Percentiles rank a stretch among this genome's conserved stretches.
Evolutionary conservation across 768 basidiomycete genomes (phyloP).

Genomic region (Mycena venus): DNA sequence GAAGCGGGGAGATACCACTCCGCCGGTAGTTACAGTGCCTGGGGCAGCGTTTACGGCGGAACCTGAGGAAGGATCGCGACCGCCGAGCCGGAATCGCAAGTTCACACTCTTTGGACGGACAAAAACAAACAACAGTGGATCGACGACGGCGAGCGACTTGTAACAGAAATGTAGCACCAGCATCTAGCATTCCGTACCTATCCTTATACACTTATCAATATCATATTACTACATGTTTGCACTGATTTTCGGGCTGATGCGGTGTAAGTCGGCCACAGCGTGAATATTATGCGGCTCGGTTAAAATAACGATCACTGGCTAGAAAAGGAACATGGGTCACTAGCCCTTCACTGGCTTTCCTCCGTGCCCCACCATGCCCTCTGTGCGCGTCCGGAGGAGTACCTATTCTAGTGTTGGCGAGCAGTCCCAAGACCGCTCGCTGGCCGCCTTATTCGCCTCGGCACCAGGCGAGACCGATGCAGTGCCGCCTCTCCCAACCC

Average conservation of each 20-base stretch:
- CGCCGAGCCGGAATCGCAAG: constrained; percentile 44
- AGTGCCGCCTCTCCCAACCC: constrained; percentile 7
- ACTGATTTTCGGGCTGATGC: background rate
- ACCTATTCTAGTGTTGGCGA: background rate
- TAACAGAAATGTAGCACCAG: constrained; percentile 28
- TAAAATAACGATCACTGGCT: background rate
- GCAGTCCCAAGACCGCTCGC: constrained; percentile 8
- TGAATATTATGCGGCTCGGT: background rate
- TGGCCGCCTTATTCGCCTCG: constrained; percentile 22
- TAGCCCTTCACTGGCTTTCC: background rate
- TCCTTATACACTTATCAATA: constrained; percentile 2
- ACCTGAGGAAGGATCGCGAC: constrained; percentile 31
- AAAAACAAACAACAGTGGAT: constrained; percentile 18
- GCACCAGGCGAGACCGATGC: constrained; percentile 10
- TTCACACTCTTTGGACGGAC: constrained; percentile 39
- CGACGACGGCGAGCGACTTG: constrained; percentile 11
- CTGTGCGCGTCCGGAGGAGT: constrained; percentile 29
- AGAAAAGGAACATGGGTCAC: background rate
- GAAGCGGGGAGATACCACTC: constrained; percentile 22
- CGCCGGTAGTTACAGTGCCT: constrained; percentile 17
- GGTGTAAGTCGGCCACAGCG: background rate
- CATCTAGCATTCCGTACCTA: background rate
- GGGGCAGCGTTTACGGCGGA: constrained; percentile 26
- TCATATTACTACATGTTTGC: background rate
- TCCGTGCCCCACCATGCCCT: constrained; percentile 23